phyloP scores from a whole-genome alignment of 202 grass and related monocot species.

The Bolboschoenoplectus hybrid region DNA sequence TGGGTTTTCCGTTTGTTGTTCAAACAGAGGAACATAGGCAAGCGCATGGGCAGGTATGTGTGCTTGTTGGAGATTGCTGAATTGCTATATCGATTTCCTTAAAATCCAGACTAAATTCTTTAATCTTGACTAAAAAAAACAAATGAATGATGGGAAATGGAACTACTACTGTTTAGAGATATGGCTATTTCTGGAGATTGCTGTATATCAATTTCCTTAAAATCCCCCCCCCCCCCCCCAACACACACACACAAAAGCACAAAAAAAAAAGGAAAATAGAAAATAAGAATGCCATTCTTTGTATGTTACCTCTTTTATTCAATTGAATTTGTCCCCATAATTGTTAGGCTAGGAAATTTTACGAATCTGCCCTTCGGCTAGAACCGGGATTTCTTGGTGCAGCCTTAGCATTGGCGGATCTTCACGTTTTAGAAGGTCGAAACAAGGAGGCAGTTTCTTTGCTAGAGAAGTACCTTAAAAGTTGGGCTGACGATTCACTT shows the following conservation, averaged over 20 bases:
- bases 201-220: not conserved
- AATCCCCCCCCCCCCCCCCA: not conserved
- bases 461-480: constrained; percentile 81
- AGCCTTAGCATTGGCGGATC: constrained; percentile 86
- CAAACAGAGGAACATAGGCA: not conserved
- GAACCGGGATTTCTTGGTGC: constrained; percentile 97
- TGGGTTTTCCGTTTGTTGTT: not conserved
- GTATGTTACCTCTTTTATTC: constrained; percentile 2
- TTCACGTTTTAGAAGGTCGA: constrained; percentile 77
- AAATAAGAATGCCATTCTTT: not conserved
- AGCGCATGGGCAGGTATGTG: not conserved
- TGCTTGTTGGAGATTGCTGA: not conserved
- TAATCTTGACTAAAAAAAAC: not conserved
- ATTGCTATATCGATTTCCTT: no score
- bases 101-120: not conserved
- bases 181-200: not conserved
- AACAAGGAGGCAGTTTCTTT: constrained; percentile 81
- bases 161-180: constrained; percentile 14
- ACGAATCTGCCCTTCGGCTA: constrained; percentile 89
- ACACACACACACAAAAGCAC: not conserved
- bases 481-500: constrained; percentile 92
- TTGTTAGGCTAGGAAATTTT: constrained; percentile 92
- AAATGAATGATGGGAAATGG: not conserved
- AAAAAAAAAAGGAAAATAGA: not conserved
- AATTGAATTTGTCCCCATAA: not conserved